Conservation (phyloP, 768 basidiomycete species). For the Rhodocollybia butyracea region DNA sequence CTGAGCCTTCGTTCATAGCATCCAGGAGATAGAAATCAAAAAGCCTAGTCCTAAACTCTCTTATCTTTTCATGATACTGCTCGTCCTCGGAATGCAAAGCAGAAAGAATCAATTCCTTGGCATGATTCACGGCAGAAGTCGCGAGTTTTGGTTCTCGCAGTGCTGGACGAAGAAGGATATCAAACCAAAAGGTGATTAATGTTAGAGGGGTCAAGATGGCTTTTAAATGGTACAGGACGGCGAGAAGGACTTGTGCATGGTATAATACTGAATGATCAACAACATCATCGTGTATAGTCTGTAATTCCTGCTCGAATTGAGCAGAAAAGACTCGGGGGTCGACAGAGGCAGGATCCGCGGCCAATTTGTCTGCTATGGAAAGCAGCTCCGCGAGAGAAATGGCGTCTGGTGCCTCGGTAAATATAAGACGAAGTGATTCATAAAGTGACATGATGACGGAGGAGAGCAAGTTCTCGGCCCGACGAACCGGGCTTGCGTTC, state of each 20-base stretch:
- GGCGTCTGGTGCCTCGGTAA: constrained; percentile 53
- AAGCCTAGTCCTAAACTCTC: constrained; percentile 64
- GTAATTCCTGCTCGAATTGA: constrained; percentile 66
- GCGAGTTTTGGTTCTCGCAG: constrained; percentile 72
- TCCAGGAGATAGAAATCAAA: constrained; percentile 78
- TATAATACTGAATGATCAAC: constrained; percentile 60
- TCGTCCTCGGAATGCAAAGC: constrained; percentile 55
- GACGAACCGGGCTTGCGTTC: too few relatives aligned
- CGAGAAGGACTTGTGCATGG: constrained; percentile 67
- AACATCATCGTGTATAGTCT: constrained; percentile 55
- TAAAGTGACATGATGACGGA: constrained; percentile 19
- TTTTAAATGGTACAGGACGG: constrained; percentile 58
- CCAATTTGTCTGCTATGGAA: constrained; percentile 51
- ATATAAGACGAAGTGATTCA: constrained; percentile 48
- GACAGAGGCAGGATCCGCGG: constrained; percentile 45
- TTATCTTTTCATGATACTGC: constrained; percentile 41
- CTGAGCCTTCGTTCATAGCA: constrained; percentile 71
- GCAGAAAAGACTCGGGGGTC: constrained; percentile 41
- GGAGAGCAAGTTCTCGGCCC: too few relatives aligned
- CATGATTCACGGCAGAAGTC: constrained; percentile 53
- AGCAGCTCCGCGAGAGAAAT: constrained; percentile 48
- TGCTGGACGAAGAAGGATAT: constrained; percentile 73
- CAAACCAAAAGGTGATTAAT: constrained; percentile 79
- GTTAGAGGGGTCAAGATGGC: constrained; percentile 62
- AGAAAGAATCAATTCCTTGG: constrained; percentile 67